phyloP scores from a whole-genome alignment of 2,329 filamentous ascomycete species.

The Lachnellula suecica region DNA sequence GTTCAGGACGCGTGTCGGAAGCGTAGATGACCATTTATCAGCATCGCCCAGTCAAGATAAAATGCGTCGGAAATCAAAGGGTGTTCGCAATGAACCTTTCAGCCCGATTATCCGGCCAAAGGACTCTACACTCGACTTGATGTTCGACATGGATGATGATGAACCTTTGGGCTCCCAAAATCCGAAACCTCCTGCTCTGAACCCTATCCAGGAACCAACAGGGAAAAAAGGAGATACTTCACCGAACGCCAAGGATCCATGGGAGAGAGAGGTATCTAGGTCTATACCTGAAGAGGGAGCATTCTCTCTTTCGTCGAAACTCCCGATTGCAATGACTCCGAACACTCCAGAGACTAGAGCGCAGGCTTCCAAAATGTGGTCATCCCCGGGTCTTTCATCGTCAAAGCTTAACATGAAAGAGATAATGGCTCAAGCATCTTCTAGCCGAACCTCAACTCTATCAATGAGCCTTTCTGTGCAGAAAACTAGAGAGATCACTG shows the following conservation, averaged over 20 bases:
- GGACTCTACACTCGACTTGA: conserved; percentile 71
- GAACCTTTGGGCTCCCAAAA: conserved; percentile 17
- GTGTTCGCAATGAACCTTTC: conserved; percentile 51
- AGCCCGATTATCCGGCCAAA: conserved; percentile 70
- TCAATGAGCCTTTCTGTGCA: conserved; percentile 55
- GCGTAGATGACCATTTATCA: conserved; percentile 59
- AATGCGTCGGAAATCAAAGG: conserved; percentile 46
- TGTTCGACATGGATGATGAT: conserved; percentile 88
- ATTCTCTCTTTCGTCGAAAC: conserved; percentile 2
- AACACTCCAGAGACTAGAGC: background rate
- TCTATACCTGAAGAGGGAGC: conserved; percentile 8
- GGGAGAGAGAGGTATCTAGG: conserved; percentile 13
- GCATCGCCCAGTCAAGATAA: conserved; percentile 37
- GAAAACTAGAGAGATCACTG: conserved; percentile 31
- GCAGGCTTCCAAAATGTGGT: conserved; percentile 29
- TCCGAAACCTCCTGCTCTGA: conserved; percentile 13
- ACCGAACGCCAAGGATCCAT: conserved; percentile 11
- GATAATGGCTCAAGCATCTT: conserved; percentile 74
- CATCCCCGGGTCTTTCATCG: conserved; percentile 27
- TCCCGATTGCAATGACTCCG: conserved; percentile 3
- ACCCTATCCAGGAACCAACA: conserved; percentile 4
- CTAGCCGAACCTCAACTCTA: conserved; percentile 47
- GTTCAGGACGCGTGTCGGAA: conserved; percentile 58
- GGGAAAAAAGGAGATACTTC: background rate
- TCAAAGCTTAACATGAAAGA: conserved; percentile 61